Evolutionary conservation across 2,329 filamentous ascomycete species (phyloP), one percentile per base, ranked within the genome.

Genomic region (Periconia sp.): DNA sequence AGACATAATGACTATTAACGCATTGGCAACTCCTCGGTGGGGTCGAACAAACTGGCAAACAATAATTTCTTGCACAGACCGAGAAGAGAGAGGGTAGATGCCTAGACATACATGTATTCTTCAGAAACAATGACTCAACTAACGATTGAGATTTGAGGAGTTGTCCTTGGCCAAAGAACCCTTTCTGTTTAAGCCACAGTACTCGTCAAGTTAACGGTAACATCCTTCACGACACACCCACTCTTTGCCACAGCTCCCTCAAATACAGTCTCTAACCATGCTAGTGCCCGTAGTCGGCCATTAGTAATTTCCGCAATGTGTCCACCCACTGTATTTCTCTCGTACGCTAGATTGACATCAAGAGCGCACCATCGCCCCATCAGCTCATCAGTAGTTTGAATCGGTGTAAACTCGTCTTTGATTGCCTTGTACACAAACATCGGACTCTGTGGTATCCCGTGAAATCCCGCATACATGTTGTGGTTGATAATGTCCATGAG

Each of bases 381-480:
- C 36, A 68, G 30, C 1, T 31, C 42, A 46, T 68, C 61, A 3
- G 60, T 65, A 26, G 65, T 57, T 5, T 36, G 43, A 1, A 65
- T 40, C 3, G 57, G 47, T 26, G 54, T 59, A 11, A 69, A 48
- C 37, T 69, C 61, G 40, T 69, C 65, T 1, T 50, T 43, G 8
- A 57, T 49, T 3, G 65, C 59, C 33, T 70, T 65, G 40, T 69
- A 69, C 5, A 59, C 46, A 28, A 61, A 68, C 4, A 63, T 22
- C 1, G 63, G 64, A 29, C 61, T 59, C 16, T 23, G 29, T 5
- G 55, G 56, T 4, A 47, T 37, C 9, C 54, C 58, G 25, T 59
- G 45, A 15, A 36, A 34, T 3, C 50, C 54, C 45, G 43, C 36
- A n/a, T 45, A 40, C 19, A 24, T 26, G 18, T 50, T 40, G 3